Evolutionary conservation across 345 rosid species (phyloP).

Genomic region (Orychophragmus violaceus): DNA sequence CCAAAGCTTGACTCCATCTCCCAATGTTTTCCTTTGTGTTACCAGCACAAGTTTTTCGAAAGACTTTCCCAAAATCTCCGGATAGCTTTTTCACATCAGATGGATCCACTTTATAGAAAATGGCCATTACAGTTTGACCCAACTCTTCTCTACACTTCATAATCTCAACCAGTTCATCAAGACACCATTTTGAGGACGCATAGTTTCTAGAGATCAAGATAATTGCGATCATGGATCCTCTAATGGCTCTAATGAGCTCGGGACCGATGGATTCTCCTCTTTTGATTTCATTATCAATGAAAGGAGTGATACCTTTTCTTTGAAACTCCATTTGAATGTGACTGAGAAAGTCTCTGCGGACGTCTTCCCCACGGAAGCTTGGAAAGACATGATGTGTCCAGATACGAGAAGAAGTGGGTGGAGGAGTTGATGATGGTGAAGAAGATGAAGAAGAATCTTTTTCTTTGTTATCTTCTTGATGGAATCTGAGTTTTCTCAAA

Average conservation of each 20-base stretch:
- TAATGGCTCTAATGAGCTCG: background rate
- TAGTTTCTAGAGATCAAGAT: background rate
- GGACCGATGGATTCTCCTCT: background rate
- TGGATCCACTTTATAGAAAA: conserved; percentile 3
- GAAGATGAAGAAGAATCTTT: background rate
- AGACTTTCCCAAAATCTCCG: background rate
- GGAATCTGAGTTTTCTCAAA: background rate
- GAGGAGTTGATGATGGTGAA: background rate
- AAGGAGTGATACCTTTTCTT: background rate
- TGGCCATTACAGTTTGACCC: background rate
- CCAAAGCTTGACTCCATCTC: background rate
- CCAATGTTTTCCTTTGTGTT: background rate
- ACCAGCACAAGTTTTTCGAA: background rate
- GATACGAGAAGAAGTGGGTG: background rate
- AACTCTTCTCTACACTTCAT: conserved; percentile 1
- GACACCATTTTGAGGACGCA: conserved; percentile 15
- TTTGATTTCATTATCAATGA: background rate
- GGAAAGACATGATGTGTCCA: background rate
- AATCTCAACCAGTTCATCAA: conserved; percentile 6
- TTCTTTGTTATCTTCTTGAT: background rate
- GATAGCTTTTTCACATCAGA: background rate
- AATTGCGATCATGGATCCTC: background rate
- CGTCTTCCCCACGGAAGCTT: background rate
- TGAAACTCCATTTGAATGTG: conserved; percentile 4
- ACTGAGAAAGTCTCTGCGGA: conserved; percentile 1